phyloP scores from a whole-genome alignment of 2,329 filamentous ascomycete genomes.

The Pyrenochaeta sp. region DNA sequence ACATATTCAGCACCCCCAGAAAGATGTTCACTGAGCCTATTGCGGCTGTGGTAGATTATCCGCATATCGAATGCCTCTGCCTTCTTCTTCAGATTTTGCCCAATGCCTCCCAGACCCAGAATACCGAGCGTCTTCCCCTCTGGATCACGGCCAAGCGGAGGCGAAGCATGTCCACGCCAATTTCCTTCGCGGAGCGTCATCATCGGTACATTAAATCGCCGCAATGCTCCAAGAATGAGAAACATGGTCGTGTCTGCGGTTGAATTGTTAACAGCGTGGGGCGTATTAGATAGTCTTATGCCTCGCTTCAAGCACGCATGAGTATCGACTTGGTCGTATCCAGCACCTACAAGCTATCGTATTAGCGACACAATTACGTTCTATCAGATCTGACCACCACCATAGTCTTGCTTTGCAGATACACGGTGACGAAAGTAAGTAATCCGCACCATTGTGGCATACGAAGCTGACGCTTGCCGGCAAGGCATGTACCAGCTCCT shows the following conservation, averaged over 20 bases:
- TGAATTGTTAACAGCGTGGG: constrained; percentile 81
- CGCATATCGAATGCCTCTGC: constrained; percentile 79
- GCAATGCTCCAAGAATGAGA: constrained; percentile 79
- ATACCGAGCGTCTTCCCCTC: constrained; percentile 82
- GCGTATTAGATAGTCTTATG: constrained; percentile 80
- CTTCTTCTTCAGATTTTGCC: constrained; percentile 77
- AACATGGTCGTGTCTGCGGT: constrained; percentile 86
- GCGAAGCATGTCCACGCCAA: constrained; percentile 68
- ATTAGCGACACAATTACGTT: background rate
- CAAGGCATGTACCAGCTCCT: constrained; percentile 68
- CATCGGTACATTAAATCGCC: constrained; percentile 76
- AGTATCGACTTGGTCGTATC: constrained; percentile 85
- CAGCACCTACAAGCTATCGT: constrained; percentile 66
- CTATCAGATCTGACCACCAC: background rate
- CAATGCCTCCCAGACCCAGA: constrained; percentile 87
- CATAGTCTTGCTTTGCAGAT: background rate
- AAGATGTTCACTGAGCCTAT: constrained; percentile 63
- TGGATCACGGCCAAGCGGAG: constrained; percentile 76
- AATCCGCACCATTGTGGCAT: constrained; percentile 54
- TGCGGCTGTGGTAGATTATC: constrained; percentile 78
- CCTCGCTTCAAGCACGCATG: constrained; percentile 72
- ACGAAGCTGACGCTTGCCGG: constrained; percentile 52
- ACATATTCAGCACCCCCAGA: constrained; percentile 71
- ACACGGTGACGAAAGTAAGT: background rate
- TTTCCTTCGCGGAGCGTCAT: constrained; percentile 69